phyloP scores from a whole-genome alignment of 1,284 basidiomycete species.

The Thelephora terrestris region DNA sequence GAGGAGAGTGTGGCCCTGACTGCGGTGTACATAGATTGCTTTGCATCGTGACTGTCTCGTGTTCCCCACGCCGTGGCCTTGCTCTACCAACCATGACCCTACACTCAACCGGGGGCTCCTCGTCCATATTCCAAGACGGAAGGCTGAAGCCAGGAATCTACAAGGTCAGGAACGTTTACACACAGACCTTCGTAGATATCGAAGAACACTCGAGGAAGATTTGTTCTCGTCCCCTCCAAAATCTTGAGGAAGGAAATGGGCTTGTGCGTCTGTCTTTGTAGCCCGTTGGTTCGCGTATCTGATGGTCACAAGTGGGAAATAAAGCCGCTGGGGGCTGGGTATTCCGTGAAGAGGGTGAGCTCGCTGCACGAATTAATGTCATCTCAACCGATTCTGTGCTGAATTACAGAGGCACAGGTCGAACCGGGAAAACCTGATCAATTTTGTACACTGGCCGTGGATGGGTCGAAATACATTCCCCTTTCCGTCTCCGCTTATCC shows the following conservation, averaged over 20 bases:
- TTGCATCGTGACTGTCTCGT: no score
- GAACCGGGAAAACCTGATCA: conserved; percentile 2
- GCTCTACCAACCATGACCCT: no score
- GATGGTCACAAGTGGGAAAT: conserved; percentile 6
- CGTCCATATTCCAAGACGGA: no score
- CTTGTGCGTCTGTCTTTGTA: neutral
- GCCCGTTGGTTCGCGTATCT: neutral
- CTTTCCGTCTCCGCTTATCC: conserved; percentile 3
- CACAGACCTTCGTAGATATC: conserved; percentile 2
- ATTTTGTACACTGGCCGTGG: conserved; percentile 4
- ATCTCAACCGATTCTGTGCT: no score
- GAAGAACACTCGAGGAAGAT: conserved; percentile 1
- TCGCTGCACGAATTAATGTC: no score
- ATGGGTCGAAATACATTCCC: neutral
- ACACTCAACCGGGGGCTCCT: no score
- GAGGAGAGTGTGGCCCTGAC: no score
- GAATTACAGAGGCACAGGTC: no score
- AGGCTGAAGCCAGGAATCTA: conserved; percentile 3
- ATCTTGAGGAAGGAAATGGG: conserved; percentile 1
- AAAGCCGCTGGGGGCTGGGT: neutral
- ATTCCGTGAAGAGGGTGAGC: no score
- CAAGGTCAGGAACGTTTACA: conserved; percentile 4
- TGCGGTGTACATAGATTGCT: no score
- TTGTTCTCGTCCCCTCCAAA: conserved; percentile 2
- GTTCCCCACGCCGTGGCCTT: no score